A percentile compares a stretch with the other conserved stretches of the same genome.
Conservation (phyloP, 2,329 filamentous ascomycete species). For the Acarospora socialis region DNA sequence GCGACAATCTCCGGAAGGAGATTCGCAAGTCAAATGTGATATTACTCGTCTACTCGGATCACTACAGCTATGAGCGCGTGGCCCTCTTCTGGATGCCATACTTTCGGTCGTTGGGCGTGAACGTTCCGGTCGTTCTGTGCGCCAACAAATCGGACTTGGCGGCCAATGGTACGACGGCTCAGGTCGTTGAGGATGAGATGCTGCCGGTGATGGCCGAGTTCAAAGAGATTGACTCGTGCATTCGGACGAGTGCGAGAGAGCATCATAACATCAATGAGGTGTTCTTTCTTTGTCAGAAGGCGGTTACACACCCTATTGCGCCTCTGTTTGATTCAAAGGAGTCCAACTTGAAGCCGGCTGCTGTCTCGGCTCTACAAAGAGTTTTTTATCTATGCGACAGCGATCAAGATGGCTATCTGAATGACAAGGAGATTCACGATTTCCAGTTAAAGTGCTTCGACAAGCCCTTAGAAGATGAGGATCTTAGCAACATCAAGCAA, state of each 20-base stretch:
- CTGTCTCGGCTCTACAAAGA: slow-evolving; percentile 69
- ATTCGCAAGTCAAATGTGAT: slow-evolving; percentile 96
- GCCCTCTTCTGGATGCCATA: slow-evolving; percentile 98
- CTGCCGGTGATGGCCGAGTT: slow-evolving; percentile 96
- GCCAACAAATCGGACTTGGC: slow-evolving; percentile 93
- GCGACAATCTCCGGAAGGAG: slow-evolving; percentile 78
- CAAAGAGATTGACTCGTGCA: slow-evolving; percentile 96
- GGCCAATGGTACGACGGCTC: slow-evolving; percentile 57
- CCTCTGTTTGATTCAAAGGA: slow-evolving; percentile 97
- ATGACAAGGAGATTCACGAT: slow-evolving; percentile 75
- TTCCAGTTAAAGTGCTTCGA: slow-evolving; percentile 91
- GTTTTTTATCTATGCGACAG: slow-evolving; percentile 95
- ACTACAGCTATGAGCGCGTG: slow-evolving; percentile 96
- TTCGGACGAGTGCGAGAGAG: slow-evolving; percentile 80
- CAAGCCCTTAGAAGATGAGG: slow-evolving; percentile 64
- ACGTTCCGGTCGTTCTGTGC: slow-evolving; percentile 90
- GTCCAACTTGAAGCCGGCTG: slow-evolving; percentile 70
- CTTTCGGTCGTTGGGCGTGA: slow-evolving; percentile 94
- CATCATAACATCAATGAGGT: slow-evolving; percentile 91
- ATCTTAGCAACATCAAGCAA: slow-evolving; percentile 80
- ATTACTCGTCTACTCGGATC: slow-evolving; percentile 89
- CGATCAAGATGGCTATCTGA: slow-evolving; percentile 86
- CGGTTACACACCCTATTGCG: slow-evolving; percentile 91
- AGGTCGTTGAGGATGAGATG: slow-evolving; percentile 94
- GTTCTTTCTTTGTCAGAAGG: slow-evolving; percentile 96